phyloP scores from a whole-genome alignment of 805 yeast genomes.

The Crinitomyces ghanaensis region DNA sequence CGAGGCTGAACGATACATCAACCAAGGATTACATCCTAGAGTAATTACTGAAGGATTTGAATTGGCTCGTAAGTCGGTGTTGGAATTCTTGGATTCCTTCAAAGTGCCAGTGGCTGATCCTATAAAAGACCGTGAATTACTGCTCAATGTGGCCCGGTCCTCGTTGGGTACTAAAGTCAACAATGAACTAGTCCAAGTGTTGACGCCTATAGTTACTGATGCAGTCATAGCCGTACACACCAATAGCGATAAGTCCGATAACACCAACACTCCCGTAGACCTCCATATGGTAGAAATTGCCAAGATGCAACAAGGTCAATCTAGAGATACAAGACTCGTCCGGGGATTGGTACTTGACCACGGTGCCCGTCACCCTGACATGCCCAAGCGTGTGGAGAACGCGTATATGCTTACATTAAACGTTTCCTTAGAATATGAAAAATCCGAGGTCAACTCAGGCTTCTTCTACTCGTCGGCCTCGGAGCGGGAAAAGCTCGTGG shows the following conservation, averaged over 20 bases:
- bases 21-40: conserved; percentile 95
- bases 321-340: conserved; percentile 71
- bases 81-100: conserved; percentile 58
- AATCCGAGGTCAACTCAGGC: conserved; percentile 94
- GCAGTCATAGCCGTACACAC: conserved; percentile 78
- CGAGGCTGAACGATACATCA: conserved; percentile 84
- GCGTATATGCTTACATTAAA: conserved; percentile 80
- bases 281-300: conserved; percentile 96
- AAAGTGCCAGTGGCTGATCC: conserved; percentile 33
- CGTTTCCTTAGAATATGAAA: conserved; percentile 92
- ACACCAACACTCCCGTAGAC: conserved; percentile 40
- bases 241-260: conserved; percentile 33
- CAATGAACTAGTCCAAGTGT: conserved; percentile 60
- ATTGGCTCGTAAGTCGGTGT: conserved; percentile 64
- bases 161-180: conserved; percentile 82
- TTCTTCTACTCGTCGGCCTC: conserved; percentile 92
- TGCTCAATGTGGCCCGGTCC: conserved; percentile 84
- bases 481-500: conserved; percentile 89
- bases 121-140: conserved; percentile 73
- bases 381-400: conserved; percentile 82
- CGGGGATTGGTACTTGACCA: conserved; percentile 92
- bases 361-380: conserved; percentile 98
- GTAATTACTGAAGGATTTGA: conserved; percentile 93
- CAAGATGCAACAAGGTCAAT: conserved; percentile 92
- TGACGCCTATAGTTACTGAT: conserved; percentile 92